These are phyloP conservation scores for Breynia disticha DNA, from an alignment of 441 rosid genomes.

Conservation along the genomic window DNA sequence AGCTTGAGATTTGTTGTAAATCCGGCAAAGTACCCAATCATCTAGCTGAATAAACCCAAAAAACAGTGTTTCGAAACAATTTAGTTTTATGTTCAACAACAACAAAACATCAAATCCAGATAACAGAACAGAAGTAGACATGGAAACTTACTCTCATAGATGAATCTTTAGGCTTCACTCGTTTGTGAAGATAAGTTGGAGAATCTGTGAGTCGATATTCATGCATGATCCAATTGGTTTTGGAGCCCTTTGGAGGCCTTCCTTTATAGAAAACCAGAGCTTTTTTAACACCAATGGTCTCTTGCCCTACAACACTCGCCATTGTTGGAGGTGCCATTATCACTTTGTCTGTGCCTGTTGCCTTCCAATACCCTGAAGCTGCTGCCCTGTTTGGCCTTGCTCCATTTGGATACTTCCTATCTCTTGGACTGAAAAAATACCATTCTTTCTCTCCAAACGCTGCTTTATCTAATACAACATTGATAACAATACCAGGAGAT, in stretches of 20 bases:
- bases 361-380: conserved; percentile 94
- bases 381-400: conserved; percentile 96
- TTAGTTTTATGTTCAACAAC: too few species aligned
- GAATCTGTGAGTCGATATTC: conserved; percentile 72
- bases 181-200: conserved; percentile 17
- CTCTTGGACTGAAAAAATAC: conserved; percentile 97
- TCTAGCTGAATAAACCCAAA: conserved; percentile 42
- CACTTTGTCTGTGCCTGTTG: conserved; percentile 85
- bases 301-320: conserved; percentile 21
- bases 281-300: conserved; percentile 80
- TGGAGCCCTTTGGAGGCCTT: conserved; percentile 81
- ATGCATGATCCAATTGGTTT: conserved; percentile 97
- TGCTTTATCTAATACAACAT: conserved; percentile 44
- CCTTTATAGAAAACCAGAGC: conserved; percentile 90
- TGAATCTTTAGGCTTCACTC: conserved; percentile 43
- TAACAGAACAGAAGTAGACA: not conserved
- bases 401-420: conserved; percentile 92
- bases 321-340: conserved; percentile 33
- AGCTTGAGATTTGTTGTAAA: conserved; percentile 70
- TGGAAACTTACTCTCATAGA: conserved; percentile 71
- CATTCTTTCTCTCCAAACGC: conserved; percentile 92
- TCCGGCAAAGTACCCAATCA: conserved; percentile 98
- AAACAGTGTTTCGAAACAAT: too few species aligned
- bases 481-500: not conserved
- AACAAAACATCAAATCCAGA: too few species aligned